These are phyloP conservation scores for Adenanthera pavonina DNA, from an alignment of 306 rosid genomes.

Conservation along the genomic window DNA sequence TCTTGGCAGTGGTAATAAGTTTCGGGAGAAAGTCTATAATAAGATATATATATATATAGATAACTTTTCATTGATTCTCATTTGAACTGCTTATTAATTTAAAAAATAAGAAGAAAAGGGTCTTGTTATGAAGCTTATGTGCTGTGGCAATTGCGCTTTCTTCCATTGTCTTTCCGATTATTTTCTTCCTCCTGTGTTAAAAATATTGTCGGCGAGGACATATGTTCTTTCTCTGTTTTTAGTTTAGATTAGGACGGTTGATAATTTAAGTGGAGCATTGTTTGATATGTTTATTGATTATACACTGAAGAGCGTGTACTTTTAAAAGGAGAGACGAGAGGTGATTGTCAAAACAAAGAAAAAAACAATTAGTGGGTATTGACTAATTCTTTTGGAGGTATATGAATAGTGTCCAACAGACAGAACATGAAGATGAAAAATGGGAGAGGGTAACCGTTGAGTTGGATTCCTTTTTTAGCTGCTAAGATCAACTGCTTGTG, in stretches of 20 bases:
- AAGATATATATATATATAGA: too few relatives aligned
- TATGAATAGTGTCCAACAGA: conserved; percentile 8
- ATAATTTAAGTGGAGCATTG: conserved; percentile 39
- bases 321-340: not conserved
- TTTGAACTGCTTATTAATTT: too few relatives aligned
- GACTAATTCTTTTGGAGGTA: conserved; percentile 17
- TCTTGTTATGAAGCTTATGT: too few relatives aligned
- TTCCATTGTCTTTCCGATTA: conserved; percentile 81
- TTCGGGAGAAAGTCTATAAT: conserved; percentile 18
- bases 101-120: too few relatives aligned
- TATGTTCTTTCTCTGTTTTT: conserved; percentile 7
- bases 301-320: conserved; percentile 38
- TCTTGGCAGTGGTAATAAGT: conserved; percentile 39
- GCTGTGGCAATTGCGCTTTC: conserved; percentile 44
- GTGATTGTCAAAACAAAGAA: conserved; percentile 33
- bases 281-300: conserved; percentile 47
- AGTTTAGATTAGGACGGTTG: conserved; percentile 56
- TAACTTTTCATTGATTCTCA: too few relatives aligned
- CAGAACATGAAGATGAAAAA: not conserved
- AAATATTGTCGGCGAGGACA: conserved; percentile 70
- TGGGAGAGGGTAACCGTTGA: conserved; percentile 35
- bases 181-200: conserved; percentile 69
- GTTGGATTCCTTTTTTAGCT: conserved; percentile 40
- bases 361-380: not conserved
- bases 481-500: conserved; percentile 41